Base-by-base conservation (phyloP, 257 asterid species). In the Petunia secreta region DNA sequence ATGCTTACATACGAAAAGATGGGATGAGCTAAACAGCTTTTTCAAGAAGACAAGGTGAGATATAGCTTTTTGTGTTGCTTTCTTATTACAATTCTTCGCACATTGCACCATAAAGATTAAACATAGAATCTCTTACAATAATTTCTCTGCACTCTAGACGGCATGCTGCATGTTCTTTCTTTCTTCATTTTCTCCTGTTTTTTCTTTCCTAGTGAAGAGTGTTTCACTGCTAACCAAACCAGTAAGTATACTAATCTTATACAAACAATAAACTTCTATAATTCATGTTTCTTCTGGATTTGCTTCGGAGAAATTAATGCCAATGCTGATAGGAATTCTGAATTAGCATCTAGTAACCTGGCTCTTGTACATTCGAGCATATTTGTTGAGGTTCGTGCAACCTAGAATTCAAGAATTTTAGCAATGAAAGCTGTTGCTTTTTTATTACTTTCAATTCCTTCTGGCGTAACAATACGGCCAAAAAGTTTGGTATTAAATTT, bases 11-110 rank as follows among this genome's bases (percentile, higher is more conserved):
- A 90, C 94, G 99, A 66, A 82, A 77, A 91, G 98, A 84, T 96
- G 98, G 99, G 99, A 94, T 80, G 98, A 92, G 86, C 89, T 96
- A 82, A 94, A 92, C 84, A 81, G 54, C 10, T 91, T 96, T 82
- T 96, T 94, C 93, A 85, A 67, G 82, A 89, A 85, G 82, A 94
- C 93, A 2, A 97, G 99, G 99, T 94, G 87, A 85, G 85, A 63
- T 83, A 66, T 52, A 8, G 15, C 58, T 25, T 82, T 65, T 65
- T 39, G 54, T 8, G 44, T 48, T 46, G 14, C 44, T 73, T 67
- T 25, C 9, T 5, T 6, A 9, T 65, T 65, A 48, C 50, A 13
- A 65, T 65, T 9, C 13, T 41, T 55, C 39, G 34, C 8, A 67
- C 1, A 34, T 53, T 34, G 64, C 6, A 25, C 64, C 39, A 8